phyloP scores from a whole-genome alignment of 2,329 filamentous ascomycete species.

The Botrytis deweyae region DNA sequence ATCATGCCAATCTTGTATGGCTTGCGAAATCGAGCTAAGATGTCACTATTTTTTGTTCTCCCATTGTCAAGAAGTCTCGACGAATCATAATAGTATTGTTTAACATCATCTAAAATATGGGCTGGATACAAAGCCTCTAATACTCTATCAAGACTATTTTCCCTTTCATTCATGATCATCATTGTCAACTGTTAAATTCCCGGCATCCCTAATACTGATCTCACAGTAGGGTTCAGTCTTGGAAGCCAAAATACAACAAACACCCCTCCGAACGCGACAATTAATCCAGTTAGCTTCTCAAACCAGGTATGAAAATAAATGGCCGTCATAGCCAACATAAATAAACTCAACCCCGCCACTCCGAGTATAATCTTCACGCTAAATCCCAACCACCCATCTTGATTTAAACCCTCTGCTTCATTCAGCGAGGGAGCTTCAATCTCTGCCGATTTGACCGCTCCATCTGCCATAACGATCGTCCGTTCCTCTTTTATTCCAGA shows the following conservation, averaged over 20 bases:
- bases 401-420: conserved; percentile 23
- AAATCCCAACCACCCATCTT: conserved; percentile 43
- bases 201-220: conserved; percentile 47
- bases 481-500: conserved; percentile 57
- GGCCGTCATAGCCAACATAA: conserved; percentile 98
- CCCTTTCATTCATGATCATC: neutral
- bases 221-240: conserved; percentile 45
- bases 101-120: neutral
- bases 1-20: neutral
- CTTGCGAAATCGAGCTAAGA: neutral
- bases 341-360: conserved; percentile 72
- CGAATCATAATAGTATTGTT: neutral
- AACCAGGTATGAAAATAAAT: conserved; percentile 99
- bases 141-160: neutral
- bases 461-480: conserved; percentile 64
- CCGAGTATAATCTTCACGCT: conserved; percentile 56
- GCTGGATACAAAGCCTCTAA: neutral
- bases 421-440: conserved; percentile 44
- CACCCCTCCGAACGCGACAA: conserved; percentile 48
- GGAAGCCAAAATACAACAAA: conserved; percentile 53
- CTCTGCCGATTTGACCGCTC: conserved; percentile 59
- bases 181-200: conserved; percentile 32
- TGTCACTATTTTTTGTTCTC: neutral
- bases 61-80: neutral
- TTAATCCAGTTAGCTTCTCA: conserved; percentile 68